These are phyloP conservation scores for Penicillium coprophilum DNA, from an alignment of 495 filamentous ascomycete genomes.

Conservation along the genomic window DNA sequence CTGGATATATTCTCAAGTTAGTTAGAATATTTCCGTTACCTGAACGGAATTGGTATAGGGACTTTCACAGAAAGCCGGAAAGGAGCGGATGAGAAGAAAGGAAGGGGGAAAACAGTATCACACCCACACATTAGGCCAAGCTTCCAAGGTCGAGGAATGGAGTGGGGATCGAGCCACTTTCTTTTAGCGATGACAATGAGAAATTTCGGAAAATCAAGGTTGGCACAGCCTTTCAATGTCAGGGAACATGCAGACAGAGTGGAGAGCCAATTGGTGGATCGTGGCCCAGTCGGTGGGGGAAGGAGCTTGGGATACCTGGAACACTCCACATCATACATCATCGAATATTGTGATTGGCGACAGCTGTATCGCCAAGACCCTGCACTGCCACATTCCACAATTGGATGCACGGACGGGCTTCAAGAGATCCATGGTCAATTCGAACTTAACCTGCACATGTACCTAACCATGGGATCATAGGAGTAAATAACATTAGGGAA, in stretches of 20 bases:
- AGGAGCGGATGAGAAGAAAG: constrained; percentile 7
- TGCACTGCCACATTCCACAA: constrained; percentile 19
- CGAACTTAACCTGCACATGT: too few species aligned
- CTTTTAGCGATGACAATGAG: constrained; percentile 5
- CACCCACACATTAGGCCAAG: constrained; percentile 24
- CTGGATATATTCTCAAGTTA: constrained; percentile 14
- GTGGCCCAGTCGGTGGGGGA: constrained; percentile 4
- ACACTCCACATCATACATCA: neutral
- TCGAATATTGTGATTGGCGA: neutral
- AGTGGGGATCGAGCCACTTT: constrained; percentile 25
- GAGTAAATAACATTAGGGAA: constrained; percentile 13
- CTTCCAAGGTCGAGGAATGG: constrained; percentile 8
- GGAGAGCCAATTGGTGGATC: neutral
- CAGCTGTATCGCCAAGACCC: neutral
- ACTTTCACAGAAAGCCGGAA: constrained; percentile 10
- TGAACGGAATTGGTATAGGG: constrained; percentile 7
- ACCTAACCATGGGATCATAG: too few species aligned
- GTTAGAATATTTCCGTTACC: neutral
- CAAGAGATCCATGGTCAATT: constrained; percentile 1
- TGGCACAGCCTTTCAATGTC: constrained; percentile 8
- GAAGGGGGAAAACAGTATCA: constrained; percentile 1
- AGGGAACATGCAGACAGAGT: neutral
- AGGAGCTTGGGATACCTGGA: neutral
- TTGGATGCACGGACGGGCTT: neutral
- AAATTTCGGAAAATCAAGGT: neutral